Conservation (phyloP, 2,329 filamentous ascomycete genomes). For the Ceratocystis eucalypticola region DNA sequence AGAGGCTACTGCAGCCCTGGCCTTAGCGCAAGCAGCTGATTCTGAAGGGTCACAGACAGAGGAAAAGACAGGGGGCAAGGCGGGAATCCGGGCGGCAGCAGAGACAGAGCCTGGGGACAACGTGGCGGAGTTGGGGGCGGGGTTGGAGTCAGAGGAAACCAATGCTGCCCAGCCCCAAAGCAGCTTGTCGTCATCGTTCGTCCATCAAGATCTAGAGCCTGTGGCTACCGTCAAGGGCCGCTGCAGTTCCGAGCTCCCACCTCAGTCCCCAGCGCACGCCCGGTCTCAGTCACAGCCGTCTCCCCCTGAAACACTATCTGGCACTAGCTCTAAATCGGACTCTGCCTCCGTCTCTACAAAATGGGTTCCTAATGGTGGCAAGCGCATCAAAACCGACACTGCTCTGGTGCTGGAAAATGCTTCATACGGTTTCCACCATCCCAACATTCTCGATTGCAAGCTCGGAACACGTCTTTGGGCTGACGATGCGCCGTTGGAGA, state of each 20-base stretch:
- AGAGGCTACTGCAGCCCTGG: constrained; percentile 26
- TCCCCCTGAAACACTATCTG: background rate
- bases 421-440: constrained; percentile 62
- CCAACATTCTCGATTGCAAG: constrained; percentile 90
- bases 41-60: background rate
- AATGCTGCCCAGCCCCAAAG: background rate
- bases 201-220: background rate
- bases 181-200: background rate
- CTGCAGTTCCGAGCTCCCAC: background rate
- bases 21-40: background rate
- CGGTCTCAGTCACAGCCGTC: background rate
- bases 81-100: constrained; percentile 28
- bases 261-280: background rate
- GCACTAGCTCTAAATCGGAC: background rate
- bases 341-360: constrained; percentile 14
- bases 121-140: background rate
- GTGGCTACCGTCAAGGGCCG: background rate
- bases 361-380: constrained; percentile 39
- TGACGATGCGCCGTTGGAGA: constrained; percentile 49
- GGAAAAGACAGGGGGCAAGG: background rate
- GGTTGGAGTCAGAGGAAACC: background rate
- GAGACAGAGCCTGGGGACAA: background rate
- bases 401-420: constrained; percentile 80
- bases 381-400: constrained; percentile 59
- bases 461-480: constrained; percentile 78